A percentile compares a stretch with the other conserved stretches of the same genome.
These are phyloP conservation scores for Gentiana macrophylla DNA, from an alignment of 257 asterid species.

Conservation along the genomic window DNA sequence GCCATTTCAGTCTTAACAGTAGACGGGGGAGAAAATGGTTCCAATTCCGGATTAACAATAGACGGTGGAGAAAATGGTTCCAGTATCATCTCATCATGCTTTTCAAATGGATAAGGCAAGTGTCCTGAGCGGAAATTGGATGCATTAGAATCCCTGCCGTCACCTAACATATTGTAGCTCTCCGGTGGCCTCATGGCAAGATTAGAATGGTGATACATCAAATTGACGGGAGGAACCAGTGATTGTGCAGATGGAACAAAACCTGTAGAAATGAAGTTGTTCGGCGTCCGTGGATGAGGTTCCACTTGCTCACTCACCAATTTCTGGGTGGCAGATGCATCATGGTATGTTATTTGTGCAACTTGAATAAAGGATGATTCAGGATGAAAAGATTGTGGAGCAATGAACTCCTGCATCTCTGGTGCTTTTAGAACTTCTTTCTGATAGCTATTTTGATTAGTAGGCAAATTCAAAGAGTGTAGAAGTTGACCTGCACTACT, in stretches of 20 bases:
- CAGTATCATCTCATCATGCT: slow-evolving; percentile 21
- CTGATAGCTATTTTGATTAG: slow-evolving; percentile 24
- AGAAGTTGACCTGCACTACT: slow-evolving; percentile 28
- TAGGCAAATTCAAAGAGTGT: slow-evolving; percentile 15
- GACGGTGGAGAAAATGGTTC: slow-evolving; percentile 24
- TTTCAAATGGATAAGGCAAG: slow-evolving; percentile 19
- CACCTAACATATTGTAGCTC: slow-evolving; percentile 19
- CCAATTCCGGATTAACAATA: slow-evolving; percentile 16
- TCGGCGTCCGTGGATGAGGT: slow-evolving; percentile 21
- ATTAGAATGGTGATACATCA: slow-evolving; percentile 18
- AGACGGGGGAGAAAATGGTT: slow-evolving; percentile 22
- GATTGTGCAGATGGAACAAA: slow-evolving; percentile 16
- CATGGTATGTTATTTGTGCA: slow-evolving; percentile 23
- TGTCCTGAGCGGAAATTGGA: slow-evolving; percentile 16
- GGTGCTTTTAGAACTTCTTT: slow-evolving; percentile 26
- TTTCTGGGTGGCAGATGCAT: slow-evolving; percentile 26
- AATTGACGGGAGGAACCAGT: slow-evolving; percentile 15
- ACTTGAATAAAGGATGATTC: slow-evolving; percentile 25
- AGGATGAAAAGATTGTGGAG: slow-evolving; percentile 24
- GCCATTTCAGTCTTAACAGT: slow-evolving; percentile 18
- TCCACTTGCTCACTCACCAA: slow-evolving; percentile 28
- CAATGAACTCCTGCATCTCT: slow-evolving; percentile 23
- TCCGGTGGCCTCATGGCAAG: slow-evolving; percentile 18
- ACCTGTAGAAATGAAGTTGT: slow-evolving; percentile 20
- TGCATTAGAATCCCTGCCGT: slow-evolving; percentile 19